phyloP scores from a whole-genome alignment of 345 rosid genomes.

The Moricandia moricandioides region DNA sequence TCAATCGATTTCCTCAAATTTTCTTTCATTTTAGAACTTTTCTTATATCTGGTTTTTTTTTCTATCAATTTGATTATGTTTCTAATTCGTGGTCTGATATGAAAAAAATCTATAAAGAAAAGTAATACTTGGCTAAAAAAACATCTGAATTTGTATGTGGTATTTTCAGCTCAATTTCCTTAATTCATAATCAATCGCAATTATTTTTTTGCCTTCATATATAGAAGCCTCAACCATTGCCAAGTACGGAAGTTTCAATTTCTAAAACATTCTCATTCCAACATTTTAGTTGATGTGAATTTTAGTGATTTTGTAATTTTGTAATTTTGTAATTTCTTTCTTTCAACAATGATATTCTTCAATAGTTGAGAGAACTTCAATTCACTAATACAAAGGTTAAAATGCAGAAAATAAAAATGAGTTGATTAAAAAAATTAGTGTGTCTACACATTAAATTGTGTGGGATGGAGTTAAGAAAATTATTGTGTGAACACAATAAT shows the following conservation, averaged over 20 bases:
- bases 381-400: background rate
- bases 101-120: background rate
- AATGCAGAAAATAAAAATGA: background rate
- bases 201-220: background rate
- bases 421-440: background rate
- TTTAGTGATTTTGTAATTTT: background rate
- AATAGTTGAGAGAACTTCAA: background rate
- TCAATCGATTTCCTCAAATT: background rate
- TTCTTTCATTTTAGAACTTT: background rate
- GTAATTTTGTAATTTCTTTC: background rate
- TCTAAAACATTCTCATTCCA: background rate
- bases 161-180: background rate
- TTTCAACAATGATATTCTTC: background rate
- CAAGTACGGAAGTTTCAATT: background rate
- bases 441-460: background rate
- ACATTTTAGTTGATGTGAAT: background rate
- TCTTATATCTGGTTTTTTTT: background rate
- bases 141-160: background rate
- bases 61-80: background rate
- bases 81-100: background rate
- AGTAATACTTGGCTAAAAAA: background rate
- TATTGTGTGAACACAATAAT: background rate
- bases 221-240: background rate
- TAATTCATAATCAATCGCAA: background rate
- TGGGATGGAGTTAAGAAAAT: background rate